These are phyloP conservation scores for Curvularia spicifera DNA, from an alignment of 2,329 filamentous ascomycete genomes.

Conservation along the genomic window DNA sequence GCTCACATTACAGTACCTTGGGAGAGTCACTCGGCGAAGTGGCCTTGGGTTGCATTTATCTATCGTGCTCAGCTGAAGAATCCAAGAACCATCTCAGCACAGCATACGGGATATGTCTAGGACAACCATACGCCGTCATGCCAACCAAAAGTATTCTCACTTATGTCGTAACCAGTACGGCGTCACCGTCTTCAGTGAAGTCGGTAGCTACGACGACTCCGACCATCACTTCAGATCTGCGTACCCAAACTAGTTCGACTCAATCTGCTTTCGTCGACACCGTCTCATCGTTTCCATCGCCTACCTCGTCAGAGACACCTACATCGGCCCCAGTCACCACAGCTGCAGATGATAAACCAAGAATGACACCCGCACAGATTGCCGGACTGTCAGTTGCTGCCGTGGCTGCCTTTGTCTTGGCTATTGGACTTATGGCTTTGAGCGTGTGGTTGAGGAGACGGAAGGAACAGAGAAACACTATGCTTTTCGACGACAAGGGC, in stretches of 20 bases:
- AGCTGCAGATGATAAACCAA: constrained; percentile 25
- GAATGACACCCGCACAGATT: constrained; percentile 49
- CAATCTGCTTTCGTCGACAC: constrained; percentile 38
- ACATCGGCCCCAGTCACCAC: constrained; percentile 22
- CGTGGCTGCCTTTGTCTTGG: constrained; percentile 46
- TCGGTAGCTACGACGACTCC: constrained; percentile 19
- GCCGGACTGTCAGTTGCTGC: constrained; percentile 48
- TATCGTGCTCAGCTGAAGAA: constrained; percentile 39
- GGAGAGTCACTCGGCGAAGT: constrained; percentile 49
- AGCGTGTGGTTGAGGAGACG: constrained; percentile 46
- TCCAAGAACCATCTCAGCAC: constrained; percentile 23
- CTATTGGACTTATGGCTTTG: constrained; percentile 48
- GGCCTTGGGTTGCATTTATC: constrained; percentile 48
- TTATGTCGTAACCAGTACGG: constrained; percentile 31
- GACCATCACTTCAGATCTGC: constrained; percentile 20
- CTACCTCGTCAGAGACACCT: constrained; percentile 28
- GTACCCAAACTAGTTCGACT: constrained; percentile 21
- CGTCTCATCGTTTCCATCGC: constrained; percentile 29
- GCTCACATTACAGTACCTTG: constrained; percentile 46
- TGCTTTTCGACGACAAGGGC: constrained; percentile 32
- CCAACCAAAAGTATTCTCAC: constrained; percentile 47
- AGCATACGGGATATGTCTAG: constrained; percentile 48
- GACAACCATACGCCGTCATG: constrained; percentile 43
- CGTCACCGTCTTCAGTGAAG: constrained; percentile 17
- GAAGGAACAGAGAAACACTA: constrained; percentile 37